A percentile compares a stretch with the other conserved stretches of the same genome.
These are phyloP conservation scores for Penicillium ochrochloron DNA, from an alignment of 495 filamentous ascomycete species.

Conservation along the genomic window DNA sequence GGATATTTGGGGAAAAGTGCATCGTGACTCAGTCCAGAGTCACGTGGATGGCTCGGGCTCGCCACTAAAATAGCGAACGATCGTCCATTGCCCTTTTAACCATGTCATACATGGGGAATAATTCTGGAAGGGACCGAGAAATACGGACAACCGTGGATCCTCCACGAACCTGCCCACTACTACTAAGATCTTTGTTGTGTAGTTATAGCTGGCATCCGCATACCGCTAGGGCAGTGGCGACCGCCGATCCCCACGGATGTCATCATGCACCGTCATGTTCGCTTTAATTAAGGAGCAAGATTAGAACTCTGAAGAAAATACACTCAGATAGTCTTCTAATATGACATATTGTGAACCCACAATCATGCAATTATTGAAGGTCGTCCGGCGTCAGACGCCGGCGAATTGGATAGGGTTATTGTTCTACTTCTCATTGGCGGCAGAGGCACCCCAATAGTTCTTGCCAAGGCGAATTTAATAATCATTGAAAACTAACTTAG, in stretches of 20 bases:
- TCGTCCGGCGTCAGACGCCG: not conserved
- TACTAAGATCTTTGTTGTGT: not conserved
- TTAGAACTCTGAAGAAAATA: not conserved
- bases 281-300: not conserved
- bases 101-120: not conserved
- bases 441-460: not conserved
- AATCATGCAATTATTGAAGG: not conserved
- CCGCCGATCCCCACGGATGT: conserved; percentile 15
- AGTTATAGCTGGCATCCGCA: not conserved
- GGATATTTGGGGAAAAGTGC: not conserved
- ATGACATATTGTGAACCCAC: not conserved
- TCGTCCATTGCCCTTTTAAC: not conserved
- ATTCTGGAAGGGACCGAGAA: not conserved
- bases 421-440: not conserved
- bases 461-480: not conserved
- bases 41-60: conserved; percentile 8
- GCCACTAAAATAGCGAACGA: not conserved
- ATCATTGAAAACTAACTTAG: not conserved
- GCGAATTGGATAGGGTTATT: not conserved
- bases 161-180: not conserved
- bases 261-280: conserved; percentile 21
- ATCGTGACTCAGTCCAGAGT: conserved; percentile 17
- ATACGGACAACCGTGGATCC: not conserved
- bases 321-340: not conserved
- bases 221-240: conserved; percentile 15